Evolutionary conservation across 169 alveolate genomes (phyloP).

Genomic region (Eimeria praecox): DNA sequence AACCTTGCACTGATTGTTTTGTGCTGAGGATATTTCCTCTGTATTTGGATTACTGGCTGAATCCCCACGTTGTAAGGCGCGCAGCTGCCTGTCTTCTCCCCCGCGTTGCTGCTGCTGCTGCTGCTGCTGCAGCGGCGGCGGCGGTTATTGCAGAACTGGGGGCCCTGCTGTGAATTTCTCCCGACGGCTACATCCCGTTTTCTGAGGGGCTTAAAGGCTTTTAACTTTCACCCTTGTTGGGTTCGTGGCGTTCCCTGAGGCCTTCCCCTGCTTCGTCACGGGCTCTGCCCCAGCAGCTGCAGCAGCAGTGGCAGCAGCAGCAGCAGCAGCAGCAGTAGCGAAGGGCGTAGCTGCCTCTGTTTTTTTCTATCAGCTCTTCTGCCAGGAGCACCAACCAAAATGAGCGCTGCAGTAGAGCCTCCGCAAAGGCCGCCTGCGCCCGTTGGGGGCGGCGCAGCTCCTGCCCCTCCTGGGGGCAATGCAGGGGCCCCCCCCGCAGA

Average conservation of each 20-base stretch:
- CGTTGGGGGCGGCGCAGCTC: conserved; percentile 11
- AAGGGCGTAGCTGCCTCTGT: neutral
- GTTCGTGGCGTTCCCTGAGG: neutral
- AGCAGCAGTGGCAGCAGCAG: neutral
- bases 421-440: conserved; percentile 56
- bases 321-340: conserved; percentile 2
- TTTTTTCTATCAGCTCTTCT: neutral
- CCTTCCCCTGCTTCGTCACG: neutral
- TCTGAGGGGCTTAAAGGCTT: neutral
- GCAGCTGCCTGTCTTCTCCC: neutral
- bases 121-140: conserved; percentile 53
- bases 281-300: neutral
- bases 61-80: neutral
- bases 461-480: neutral
- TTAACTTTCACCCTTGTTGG: neutral
- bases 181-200: neutral
- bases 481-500: neutral
- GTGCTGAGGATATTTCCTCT: neutral
- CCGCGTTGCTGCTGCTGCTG: conserved; percentile 59
- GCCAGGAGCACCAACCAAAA: neutral
- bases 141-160: conserved; percentile 2
- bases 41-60: neutral
- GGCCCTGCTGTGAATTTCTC: neutral
- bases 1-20: too few species aligned
- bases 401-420: conserved; percentile 80